Evolutionary conservation across 2,329 filamentous ascomycete species (phyloP).

Genomic region (Aspergillus phoenicis): DNA sequence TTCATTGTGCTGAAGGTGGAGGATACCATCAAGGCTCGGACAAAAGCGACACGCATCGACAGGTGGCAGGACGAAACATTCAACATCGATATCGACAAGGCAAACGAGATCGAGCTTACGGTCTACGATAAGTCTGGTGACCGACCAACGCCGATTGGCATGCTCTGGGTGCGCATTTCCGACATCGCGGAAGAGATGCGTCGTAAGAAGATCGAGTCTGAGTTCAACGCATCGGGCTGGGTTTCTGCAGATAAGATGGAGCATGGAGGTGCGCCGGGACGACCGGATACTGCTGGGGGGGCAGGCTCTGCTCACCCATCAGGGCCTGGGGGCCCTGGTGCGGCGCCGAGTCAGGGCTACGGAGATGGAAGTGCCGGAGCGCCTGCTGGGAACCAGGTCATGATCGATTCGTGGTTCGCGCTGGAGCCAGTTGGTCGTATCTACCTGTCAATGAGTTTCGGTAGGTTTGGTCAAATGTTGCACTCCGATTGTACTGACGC

Average conservation of each 20-base stretch:
- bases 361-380: constrained; percentile 36
- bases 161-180: constrained; percentile 95
- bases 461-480: constrained; percentile 35
- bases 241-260: constrained; percentile 96
- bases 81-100: constrained; percentile 93
- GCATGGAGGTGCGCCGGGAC: constrained; percentile 53
- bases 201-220: constrained; percentile 93
- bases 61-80: constrained; percentile 91
- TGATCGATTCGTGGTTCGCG: constrained; percentile 94
- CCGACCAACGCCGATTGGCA: constrained; percentile 85
- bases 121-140: constrained; percentile 96
- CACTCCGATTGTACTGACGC: constrained; percentile 22
- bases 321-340: constrained; percentile 28
- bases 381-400: constrained; percentile 37
- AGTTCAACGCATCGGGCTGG: constrained; percentile 93
- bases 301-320: constrained; percentile 38
- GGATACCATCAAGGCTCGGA: constrained; percentile 86
- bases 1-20: constrained; percentile 97
- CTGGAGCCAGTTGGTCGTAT: constrained; percentile 92
- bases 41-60: constrained; percentile 80
- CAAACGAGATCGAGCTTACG: constrained; percentile 96
- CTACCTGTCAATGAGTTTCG: constrained; percentile 85
- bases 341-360: constrained; percentile 30
- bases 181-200: constrained; percentile 98
- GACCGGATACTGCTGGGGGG: constrained; percentile 58